These are phyloP conservation scores for Chaetothyriales sp. DNA, from an alignment of 2,329 filamentous ascomycete species.

Conservation along the genomic window DNA sequence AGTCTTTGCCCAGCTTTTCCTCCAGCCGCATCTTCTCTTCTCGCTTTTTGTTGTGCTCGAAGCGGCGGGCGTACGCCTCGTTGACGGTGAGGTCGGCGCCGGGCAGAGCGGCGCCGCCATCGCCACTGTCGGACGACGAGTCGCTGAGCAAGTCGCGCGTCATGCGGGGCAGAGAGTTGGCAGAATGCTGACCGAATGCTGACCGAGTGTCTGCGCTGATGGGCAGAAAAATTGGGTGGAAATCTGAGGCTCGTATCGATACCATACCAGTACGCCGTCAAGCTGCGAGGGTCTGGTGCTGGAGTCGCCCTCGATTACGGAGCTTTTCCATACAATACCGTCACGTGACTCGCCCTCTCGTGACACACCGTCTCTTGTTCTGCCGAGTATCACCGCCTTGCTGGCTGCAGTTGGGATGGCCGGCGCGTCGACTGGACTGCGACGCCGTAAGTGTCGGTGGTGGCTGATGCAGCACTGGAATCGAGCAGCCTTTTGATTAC, in stretches of 20 bases:
- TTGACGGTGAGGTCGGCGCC: conserved; percentile 61
- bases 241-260: no score
- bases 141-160: conserved; percentile 21
- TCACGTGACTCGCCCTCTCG: neutral
- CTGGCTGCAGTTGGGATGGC: neutral
- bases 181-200: neutral
- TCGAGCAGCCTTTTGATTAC: no score
- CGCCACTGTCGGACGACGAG: conserved; percentile 25
- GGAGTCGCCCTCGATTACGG: no score
- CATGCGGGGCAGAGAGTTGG: conserved; percentile 6
- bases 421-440: no score
- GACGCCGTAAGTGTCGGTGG: no score
- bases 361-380: no score
- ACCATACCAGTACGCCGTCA: no score
- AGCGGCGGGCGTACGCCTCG: conserved; percentile 72
- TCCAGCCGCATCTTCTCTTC: conserved; percentile 74
- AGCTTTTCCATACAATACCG: neutral
- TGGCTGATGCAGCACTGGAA: no score
- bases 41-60: conserved; percentile 95
- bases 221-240: neutral
- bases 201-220: neutral
- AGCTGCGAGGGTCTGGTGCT: no score
- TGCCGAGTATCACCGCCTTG: neutral
- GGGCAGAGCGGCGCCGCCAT: conserved; percentile 26
- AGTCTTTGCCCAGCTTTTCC: conserved; percentile 82